These are phyloP conservation scores for Alternaria postmessia DNA, from an alignment of 2,329 filamentous ascomycete species.

Conservation along the genomic window DNA sequence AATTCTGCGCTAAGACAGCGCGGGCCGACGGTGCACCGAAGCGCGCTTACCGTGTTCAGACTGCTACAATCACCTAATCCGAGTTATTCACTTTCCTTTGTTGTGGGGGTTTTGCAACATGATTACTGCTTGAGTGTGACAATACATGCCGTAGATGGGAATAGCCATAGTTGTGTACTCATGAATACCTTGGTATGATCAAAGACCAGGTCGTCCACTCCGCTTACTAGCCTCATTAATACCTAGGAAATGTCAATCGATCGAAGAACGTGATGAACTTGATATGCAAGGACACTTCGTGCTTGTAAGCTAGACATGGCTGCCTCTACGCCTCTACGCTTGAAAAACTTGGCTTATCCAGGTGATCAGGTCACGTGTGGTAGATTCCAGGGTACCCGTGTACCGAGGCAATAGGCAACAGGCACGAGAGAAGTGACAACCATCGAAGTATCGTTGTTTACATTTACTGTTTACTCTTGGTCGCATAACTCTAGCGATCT, in stretches of 20 bases:
- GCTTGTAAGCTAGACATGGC: neutral
- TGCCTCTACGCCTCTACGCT: neutral
- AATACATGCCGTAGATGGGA: neutral
- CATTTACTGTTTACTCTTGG: neutral
- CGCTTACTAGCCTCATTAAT: neutral
- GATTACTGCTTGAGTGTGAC: neutral
- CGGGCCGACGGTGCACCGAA: conserved; percentile 18
- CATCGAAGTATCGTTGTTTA: neutral
- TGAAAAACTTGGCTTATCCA: neutral
- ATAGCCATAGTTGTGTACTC: neutral
- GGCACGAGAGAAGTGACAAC: neutral
- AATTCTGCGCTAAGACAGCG: conserved; percentile 4
- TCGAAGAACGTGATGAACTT: neutral
- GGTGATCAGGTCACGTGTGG: neutral
- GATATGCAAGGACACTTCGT: neutral
- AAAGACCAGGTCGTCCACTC: neutral
- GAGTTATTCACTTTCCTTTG: neutral
- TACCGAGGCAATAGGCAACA: neutral
- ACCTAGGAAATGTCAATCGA: neutral
- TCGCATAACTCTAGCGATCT: neutral
- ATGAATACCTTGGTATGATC: too few relatives aligned
- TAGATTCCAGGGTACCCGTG: neutral
- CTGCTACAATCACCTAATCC: neutral
- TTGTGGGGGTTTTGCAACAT: neutral
- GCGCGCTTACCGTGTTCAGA: conserved; percentile 5